Evolutionary conservation across 345 rosid genomes (phyloP), one percentile per base, ranked within the genome.

Genomic region (Hibiscus trionum): DNA sequence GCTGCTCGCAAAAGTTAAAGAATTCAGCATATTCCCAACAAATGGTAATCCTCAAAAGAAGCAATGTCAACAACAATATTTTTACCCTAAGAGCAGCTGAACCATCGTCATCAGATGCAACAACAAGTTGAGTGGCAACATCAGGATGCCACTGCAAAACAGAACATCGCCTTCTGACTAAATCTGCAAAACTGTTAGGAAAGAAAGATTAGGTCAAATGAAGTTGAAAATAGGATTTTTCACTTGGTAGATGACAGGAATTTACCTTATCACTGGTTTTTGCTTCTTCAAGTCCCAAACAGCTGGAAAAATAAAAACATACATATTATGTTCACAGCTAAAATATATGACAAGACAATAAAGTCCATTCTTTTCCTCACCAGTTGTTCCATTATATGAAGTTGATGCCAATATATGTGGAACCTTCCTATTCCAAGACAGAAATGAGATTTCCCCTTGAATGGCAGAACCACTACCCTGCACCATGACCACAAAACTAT

Each of bases 61-160:
- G 67, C n/a, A 69, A 56, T 15, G 52, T 12, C 24, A 65, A n/a
- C 16, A 12, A 26, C 7, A 14, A 77, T 55, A 60, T 59, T 66
- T 62, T 80, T 87, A 95, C 99, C 93, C 88, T 84, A 24, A 95
- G 68, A 72, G 88, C 73, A 69, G 98, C 97, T 64, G 93, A 88
- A 68, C 81, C 76, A 80, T 95, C 99, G 63, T 92, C 98, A 77
- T 95, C 99, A 46, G 99, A 95, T 27, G 99, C 98, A 83, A 95
- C 88, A 85, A 92, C 85, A 21, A 21, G 96, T 80, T 95, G 97
- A 76, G 98, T 95, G 75, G 99, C 91, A 79, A 90, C 80, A 76
- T 92, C 96, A 78, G 99, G 99, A 83, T 95, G 88, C 99, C 99
- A 95, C 78, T 95, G 99, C 83, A 95, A 84, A 83, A 95, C 97